Evolutionary conservation across 2,329 filamentous ascomycete genomes (phyloP).

Genomic region (Aspergillus fructus): DNA sequence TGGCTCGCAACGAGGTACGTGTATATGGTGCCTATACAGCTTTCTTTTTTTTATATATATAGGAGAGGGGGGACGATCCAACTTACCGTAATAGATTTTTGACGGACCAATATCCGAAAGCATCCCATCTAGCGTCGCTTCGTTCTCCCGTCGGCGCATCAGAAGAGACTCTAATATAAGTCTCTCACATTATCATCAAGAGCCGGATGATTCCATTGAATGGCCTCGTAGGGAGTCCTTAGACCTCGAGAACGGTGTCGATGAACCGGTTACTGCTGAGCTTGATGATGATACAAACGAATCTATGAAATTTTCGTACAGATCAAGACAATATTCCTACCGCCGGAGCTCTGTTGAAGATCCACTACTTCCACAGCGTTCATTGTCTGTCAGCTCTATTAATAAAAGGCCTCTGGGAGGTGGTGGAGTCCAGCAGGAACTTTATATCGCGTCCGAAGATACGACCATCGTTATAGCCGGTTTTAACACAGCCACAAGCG

Average conservation of each 20-base stretch:
- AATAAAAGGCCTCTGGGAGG: conserved; percentile 61
- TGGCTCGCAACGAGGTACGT: conserved; percentile 89
- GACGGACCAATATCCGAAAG: conserved; percentile 92
- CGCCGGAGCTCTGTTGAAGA: conserved; percentile 50
- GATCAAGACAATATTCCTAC: conserved; percentile 35
- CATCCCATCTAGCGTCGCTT: conserved; percentile 89
- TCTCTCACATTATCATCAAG: conserved; percentile 84
- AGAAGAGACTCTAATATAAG: conserved; percentile 83
- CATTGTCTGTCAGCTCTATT: conserved; percentile 65
- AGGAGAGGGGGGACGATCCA: not conserved
- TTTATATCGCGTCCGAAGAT: conserved; percentile 91
- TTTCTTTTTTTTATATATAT: not conserved
- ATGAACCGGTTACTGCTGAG: conserved; percentile 42
- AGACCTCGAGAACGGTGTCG: conserved; percentile 45
- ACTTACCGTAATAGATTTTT: conserved; percentile 59
- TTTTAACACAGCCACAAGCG: conserved; percentile 73
- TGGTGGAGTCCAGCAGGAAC: conserved; percentile 76
- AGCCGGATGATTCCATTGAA: conserved; percentile 62
- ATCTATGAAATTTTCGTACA: conserved; percentile 32
- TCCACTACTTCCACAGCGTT: conserved; percentile 68
- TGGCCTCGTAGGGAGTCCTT: conserved; percentile 52
- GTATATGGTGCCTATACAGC: not conserved
- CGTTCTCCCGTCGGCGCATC: conserved; percentile 79
- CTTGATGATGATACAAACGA: conserved; percentile 37
- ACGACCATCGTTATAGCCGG: conserved; percentile 91